Conservation (phyloP, 129 eudicot species). For the Centaurea solstitialis region DNA sequence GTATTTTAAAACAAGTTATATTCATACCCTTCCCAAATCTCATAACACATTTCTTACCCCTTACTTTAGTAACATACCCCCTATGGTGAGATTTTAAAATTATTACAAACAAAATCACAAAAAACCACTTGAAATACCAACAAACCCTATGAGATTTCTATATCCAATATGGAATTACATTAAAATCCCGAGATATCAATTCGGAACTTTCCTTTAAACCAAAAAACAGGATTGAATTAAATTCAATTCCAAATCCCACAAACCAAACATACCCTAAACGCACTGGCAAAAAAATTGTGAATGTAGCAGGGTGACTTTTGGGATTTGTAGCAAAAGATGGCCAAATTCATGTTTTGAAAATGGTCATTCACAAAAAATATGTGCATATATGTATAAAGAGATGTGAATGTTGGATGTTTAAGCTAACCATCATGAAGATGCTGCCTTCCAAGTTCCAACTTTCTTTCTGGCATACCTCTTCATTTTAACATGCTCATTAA, state of each 20-base stretch:
- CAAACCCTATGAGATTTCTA: neutral
- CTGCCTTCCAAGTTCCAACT: slow-evolving; percentile 17
- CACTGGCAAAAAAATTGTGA: neutral
- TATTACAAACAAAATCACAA: no score
- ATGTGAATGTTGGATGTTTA: neutral
- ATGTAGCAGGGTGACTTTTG: neutral
- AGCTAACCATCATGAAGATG: slow-evolving; percentile 19
- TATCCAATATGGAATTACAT: no score
- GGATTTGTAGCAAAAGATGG: slow-evolving; percentile 7
- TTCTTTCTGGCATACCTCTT: slow-evolving; percentile 30
- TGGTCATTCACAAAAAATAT: neutral
- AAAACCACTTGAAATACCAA: neutral
- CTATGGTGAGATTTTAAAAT: no score
- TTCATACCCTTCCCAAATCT: no score
- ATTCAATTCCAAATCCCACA: neutral
- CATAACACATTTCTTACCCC: no score
- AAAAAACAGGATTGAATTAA: neutral
- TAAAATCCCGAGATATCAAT: no score
- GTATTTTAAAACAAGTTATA: no score
- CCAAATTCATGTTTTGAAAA: no score
- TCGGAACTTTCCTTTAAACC: neutral
- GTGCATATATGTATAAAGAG: slow-evolving; percentile 23
- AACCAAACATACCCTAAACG: neutral
- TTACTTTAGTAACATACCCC: no score
- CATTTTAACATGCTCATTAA: slow-evolving; percentile 31